Conservation (phyloP, 345 rosid species). For the Raphanus sativus region DNA sequence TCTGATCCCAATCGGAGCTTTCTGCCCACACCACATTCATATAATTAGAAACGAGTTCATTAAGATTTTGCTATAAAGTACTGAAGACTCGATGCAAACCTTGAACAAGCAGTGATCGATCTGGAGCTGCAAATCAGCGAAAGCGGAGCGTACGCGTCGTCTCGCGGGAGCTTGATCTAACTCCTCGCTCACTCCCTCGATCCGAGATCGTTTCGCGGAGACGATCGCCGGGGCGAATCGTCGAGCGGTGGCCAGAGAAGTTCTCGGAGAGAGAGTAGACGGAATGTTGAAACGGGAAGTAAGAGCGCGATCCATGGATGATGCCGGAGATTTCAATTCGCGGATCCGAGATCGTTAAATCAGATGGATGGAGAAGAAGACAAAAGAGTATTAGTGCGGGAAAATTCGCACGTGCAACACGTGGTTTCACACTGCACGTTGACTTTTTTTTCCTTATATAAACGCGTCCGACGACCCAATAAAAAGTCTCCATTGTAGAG, state of each 20-base stretch:
- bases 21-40: conserved; percentile 43
- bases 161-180: conserved; percentile 79
- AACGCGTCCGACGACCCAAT: not conserved
- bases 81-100: too few relatives aligned
- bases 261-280: conserved; percentile 10
- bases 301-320: conserved; percentile 32
- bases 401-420: conserved; percentile 33
- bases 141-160: conserved; percentile 72
- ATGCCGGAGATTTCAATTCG: conserved; percentile 14
- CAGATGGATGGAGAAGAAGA: conserved; percentile 17
- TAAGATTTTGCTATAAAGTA: too few relatives aligned
- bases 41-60: not conserved
- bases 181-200: conserved; percentile 63
- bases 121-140: conserved; percentile 55
- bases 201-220: conserved; percentile 35
- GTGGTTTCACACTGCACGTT: conserved; percentile 2
- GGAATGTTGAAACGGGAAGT: conserved; percentile 21
- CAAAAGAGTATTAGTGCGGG: conserved; percentile 25
- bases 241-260: not conserved
- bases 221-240: conserved; percentile 2
- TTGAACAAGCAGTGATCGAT: conserved; percentile 80
- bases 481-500: not conserved
- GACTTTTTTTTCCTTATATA: not conserved
- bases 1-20: conserved; percentile 74
- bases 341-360: not conserved